Percentiles rank a stretch among this genome's conserved stretches.
Evolutionary conservation across 148 eudicot species (phyloP).

Genomic region (Chenopodium album): DNA sequence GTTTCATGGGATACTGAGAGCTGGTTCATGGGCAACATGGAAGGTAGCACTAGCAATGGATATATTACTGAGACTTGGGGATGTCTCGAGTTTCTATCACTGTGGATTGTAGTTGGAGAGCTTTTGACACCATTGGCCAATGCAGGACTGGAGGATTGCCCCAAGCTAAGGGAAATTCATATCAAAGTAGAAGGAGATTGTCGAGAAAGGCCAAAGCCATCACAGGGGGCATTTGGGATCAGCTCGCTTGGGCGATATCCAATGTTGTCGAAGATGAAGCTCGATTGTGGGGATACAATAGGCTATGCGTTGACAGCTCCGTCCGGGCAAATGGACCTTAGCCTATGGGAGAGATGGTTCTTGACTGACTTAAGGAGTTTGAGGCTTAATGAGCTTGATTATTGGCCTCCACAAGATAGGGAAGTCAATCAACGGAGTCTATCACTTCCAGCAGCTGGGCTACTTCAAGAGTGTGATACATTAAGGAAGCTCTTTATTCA

Average conservation of each 20-base stretch:
- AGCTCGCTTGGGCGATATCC: constrained; percentile 45
- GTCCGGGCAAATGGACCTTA: too few species aligned
- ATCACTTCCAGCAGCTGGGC: constrained; percentile 70
- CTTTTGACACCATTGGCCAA: constrained; percentile 50
- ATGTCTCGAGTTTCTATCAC: constrained; percentile 53
- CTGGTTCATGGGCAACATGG: constrained; percentile 18
- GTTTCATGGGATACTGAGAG: constrained; percentile 32
- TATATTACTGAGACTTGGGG: constrained; percentile 47
- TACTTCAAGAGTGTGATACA: constrained; percentile 50
- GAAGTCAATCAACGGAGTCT: constrained; percentile 91
- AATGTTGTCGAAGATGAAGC: constrained; percentile 54
- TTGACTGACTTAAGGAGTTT: constrained; percentile 47
- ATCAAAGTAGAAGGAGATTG: constrained; percentile 91
- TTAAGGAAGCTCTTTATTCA: constrained; percentile 93
- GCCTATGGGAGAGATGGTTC: constrained; percentile 77
- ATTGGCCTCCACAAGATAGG: constrained; percentile 97
- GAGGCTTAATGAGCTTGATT: constrained; percentile 68
- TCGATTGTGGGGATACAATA: constrained; percentile 46
- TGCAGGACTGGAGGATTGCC: constrained; percentile 76
- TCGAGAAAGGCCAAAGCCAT: constrained; percentile 55
- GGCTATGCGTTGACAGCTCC: constrained; percentile 49
- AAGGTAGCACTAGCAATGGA: constrained; percentile 29
- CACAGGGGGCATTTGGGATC: constrained; percentile 54
- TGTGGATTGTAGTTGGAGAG: constrained; percentile 78
- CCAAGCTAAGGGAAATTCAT: constrained; percentile 62